phyloP scores from a whole-genome alignment of 1,284 basidiomycete species.

The Puccinia hordei region DNA sequence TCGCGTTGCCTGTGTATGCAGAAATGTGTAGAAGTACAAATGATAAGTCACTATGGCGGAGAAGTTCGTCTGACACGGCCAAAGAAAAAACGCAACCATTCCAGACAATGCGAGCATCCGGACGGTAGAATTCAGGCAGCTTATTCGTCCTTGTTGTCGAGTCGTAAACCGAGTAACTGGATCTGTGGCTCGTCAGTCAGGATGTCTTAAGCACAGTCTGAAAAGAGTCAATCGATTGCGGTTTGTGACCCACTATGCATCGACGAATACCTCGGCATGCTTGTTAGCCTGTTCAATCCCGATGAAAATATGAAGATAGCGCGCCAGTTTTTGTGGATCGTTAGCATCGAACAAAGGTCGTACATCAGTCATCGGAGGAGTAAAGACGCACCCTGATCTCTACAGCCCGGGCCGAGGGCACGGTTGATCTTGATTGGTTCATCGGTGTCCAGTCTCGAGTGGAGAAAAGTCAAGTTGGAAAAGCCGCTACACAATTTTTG shows the following conservation, averaged over 20 bases:
- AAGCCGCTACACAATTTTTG: no score
- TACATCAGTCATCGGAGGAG: neutral
- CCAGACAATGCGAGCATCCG: conserved; percentile 45
- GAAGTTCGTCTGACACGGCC: neutral
- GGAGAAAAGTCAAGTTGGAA: neutral
- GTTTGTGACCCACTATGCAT: conserved; percentile 26
- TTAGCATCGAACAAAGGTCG: neutral
- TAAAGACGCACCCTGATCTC: conserved; percentile 18
- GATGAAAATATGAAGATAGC: neutral
- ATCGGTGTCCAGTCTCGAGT: conserved; percentile 4
- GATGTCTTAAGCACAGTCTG: neutral
- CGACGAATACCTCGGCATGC: conserved; percentile 34
- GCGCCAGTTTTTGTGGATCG: neutral
- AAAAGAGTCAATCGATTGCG: neutral
- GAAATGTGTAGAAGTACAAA: neutral
- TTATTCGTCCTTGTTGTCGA: conserved; percentile 5
- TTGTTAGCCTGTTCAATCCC: conserved; percentile 25
- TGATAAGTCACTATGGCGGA: neutral
- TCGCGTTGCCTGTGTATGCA: conserved; percentile 34
- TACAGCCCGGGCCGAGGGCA: conserved; percentile 5
- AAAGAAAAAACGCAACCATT: conserved; percentile 36
- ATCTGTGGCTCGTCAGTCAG: conserved; percentile 25
- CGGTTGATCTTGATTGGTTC: neutral
- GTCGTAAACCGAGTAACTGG: conserved; percentile 43
- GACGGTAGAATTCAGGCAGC: conserved; percentile 34